These are phyloP conservation scores for Nakazawaea populi DNA, from an alignment of 805 yeast species.

Conservation along the genomic window DNA sequence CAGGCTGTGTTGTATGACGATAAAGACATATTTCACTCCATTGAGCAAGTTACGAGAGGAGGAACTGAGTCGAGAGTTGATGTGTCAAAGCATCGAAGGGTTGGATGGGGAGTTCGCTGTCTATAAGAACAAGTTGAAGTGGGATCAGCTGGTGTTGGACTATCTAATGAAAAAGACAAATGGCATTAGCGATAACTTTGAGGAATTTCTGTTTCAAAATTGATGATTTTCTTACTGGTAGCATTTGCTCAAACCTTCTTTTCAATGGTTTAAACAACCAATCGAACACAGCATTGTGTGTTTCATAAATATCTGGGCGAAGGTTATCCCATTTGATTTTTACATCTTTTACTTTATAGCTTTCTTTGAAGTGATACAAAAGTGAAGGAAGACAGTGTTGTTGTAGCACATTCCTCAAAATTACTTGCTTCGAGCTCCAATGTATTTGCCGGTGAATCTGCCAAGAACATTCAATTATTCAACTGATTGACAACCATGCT, in stretches of 20 bases:
- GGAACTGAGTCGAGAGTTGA: slow-evolving; percentile 30
- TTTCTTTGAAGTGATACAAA: neutral
- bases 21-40: slow-evolving; percentile 46
- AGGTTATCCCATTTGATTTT: neutral
- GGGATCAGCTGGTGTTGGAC: slow-evolving; percentile 40
- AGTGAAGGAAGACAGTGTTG: too few relatives aligned
- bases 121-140: slow-evolving; percentile 52
- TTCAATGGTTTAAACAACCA: too few relatives aligned
- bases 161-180: slow-evolving; percentile 3
- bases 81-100: slow-evolving; percentile 49
- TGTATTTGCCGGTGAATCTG: too few relatives aligned
- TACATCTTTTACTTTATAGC: neutral
- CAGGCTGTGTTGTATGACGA: slow-evolving; percentile 36
- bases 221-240: neutral
- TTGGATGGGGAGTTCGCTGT: slow-evolving; percentile 48
- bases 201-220: slow-evolving; percentile 2
- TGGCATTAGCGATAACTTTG: neutral
- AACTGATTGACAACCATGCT: too few relatives aligned
- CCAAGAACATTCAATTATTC: too few relatives aligned
- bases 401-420: too few relatives aligned
- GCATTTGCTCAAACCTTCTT: too few relatives aligned
- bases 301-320: too few relatives aligned
- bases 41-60: slow-evolving; percentile 32
- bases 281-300: too few relatives aligned
- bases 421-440: too few relatives aligned